These are phyloP conservation scores for Astrocystis sublimbata DNA, from an alignment of 495 filamentous ascomycete genomes.

Conservation along the genomic window DNA sequence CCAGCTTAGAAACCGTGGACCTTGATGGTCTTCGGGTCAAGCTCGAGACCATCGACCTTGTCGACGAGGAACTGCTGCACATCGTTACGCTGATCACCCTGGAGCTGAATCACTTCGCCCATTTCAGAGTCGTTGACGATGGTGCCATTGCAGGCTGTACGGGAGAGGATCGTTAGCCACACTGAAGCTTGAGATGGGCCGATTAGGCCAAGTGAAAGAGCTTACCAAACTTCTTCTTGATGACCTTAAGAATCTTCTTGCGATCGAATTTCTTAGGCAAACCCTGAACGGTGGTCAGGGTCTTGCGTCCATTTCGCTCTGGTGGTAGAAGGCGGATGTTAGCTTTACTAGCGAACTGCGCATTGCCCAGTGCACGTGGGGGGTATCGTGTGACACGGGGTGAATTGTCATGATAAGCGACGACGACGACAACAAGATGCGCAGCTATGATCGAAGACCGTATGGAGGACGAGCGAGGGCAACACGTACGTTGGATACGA, in stretches of 20 bases:
- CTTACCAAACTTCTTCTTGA: conserved; percentile 99
- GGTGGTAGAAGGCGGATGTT: conserved; percentile 18
- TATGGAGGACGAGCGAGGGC: not conserved
- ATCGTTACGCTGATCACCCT: conserved; percentile 98
- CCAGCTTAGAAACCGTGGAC: conserved; percentile 76
- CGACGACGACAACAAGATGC: not conserved
- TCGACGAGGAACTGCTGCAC: conserved; percentile 96
- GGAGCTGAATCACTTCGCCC: conserved; percentile 99
- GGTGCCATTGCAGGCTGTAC: conserved; percentile 98
- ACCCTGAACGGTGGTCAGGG: conserved; percentile 98
- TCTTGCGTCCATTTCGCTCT: conserved; percentile 99
- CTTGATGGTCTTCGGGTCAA: conserved; percentile 97
- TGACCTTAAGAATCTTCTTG: conserved; percentile 99
- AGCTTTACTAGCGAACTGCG: conserved; percentile 15
- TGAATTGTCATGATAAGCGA: not conserved
- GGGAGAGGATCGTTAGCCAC: conserved; percentile 15
- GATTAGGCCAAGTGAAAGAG: conserved; percentile 20
- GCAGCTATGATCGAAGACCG: conserved; percentile 14
- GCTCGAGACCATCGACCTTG: conserved; percentile 87
- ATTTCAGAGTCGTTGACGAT: conserved; percentile 96
- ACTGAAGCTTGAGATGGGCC: not conserved
- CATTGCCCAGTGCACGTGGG: not conserved
- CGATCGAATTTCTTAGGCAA: conserved; percentile 97
- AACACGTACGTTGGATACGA: conserved; percentile 94
- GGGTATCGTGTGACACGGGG: conserved; percentile 5